Conservation (phyloP, 2,329 filamentous ascomycete species). For the Cercospora sp. region DNA sequence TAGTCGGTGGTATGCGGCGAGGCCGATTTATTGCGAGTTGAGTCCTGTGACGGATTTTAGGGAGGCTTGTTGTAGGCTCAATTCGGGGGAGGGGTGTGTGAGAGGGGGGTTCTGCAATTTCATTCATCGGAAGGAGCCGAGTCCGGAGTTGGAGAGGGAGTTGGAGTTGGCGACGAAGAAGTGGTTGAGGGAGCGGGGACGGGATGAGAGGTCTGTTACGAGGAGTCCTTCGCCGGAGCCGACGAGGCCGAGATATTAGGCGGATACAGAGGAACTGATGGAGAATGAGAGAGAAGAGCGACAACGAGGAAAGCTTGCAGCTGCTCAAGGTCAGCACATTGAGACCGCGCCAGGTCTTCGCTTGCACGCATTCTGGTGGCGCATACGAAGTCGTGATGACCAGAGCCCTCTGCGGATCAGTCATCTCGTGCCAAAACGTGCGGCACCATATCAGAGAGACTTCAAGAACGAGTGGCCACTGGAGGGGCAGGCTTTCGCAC, state of each 20-base stretch:
- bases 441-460: not conserved
- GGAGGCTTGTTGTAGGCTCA: constrained; percentile 93
- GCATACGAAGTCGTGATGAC: not conserved
- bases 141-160: constrained; percentile 83
- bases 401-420: not conserved
- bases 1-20: constrained; percentile 91
- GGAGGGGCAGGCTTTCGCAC: not conserved
- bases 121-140: constrained; percentile 95
- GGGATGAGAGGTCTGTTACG: constrained; percentile 78
- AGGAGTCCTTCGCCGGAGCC: constrained; percentile 87
- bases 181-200: constrained; percentile 83
- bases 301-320: not conserved
- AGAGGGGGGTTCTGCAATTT: constrained; percentile 98
- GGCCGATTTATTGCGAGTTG: constrained; percentile 97
- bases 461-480: not conserved
- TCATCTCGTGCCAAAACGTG: not conserved
- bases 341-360: not conserved
- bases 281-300: not conserved
- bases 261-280: not conserved
- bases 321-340: not conserved
- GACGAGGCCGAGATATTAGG: constrained; percentile 60
- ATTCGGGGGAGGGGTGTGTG: constrained; percentile 92
- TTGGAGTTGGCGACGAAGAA: constrained; percentile 89
- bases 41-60: constrained; percentile 96
- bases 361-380: not conserved